Evolutionary conservation across 2,329 filamentous ascomycete species (phyloP), one percentile per base, ranked within the genome.

Genomic region (Ophiostoma australiae): DNA sequence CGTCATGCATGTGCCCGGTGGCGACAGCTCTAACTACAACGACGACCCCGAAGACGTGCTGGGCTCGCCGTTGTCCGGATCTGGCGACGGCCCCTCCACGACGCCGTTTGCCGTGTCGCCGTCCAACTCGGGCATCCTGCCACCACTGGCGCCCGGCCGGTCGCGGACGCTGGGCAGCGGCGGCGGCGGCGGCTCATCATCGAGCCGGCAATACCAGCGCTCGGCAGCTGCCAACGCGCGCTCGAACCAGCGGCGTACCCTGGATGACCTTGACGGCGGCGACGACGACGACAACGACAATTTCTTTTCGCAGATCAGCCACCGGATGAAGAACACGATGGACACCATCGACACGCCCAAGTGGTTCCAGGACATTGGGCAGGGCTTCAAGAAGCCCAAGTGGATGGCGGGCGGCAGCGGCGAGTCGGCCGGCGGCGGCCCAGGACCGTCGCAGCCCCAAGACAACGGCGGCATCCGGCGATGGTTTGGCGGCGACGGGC

Each of bases 271-370:
- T 31, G 27, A n/a, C n/a, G n/a, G 27, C 3, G 27, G 3, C 6
- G 52, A 86, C 8, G 86, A 87, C n/a, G 84, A 87, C 1, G 90
- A 91, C 41, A 89, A 93, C 17, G 91, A 93, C 70, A 92, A 90
- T 74, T 92, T 97, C 79, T 93, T 98, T 77, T 87, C 91, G 74
- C 90, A 90, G 44, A 88, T 98, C 73, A 89, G 91, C 0, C 91
- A 96, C 77, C 86, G 94, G 48, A 89, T 99, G 76, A 91, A 90
- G 80, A 99, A 99, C 77, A 98, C 95, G 0, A 88, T 98, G 69
- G 94, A 98, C 73, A 91, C 89, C 0, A 85, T 93, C 1, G 90
- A 93, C 69, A 85, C 90, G 39, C 94, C 95, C 0, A 89, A 89
- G 74, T 98, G 94, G 93, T 82, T 97, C 74, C 86, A 89, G 75